Percentiles rank a stretch among this genome's conserved stretches.
phyloP scores from a whole-genome alignment of 2,329 filamentous ascomycete genomes.

The Sporothrix sp. region DNA sequence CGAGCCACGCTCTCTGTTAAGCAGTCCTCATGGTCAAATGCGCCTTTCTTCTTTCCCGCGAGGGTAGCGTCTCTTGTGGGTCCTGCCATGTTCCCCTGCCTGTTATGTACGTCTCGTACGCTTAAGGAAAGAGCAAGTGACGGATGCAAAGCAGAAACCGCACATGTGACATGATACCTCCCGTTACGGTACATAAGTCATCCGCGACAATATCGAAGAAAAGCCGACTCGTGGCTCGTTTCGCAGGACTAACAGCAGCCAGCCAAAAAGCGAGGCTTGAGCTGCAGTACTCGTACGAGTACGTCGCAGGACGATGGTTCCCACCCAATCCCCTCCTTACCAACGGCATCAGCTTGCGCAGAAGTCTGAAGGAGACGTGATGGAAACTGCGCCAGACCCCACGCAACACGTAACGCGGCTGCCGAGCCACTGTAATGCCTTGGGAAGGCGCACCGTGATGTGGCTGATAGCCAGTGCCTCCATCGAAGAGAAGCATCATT shows the following conservation, averaged over 20 bases:
- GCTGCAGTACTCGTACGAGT: neutral
- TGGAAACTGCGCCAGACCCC: constrained; percentile 12
- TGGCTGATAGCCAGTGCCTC: too few species aligned
- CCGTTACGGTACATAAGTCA: neutral
- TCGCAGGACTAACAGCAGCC: neutral
- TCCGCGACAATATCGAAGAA: neutral
- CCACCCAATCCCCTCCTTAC: neutral
- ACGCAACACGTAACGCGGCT: too few species aligned
- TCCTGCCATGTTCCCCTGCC: too few species aligned
- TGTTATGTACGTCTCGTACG: too few species aligned
- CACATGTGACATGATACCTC: too few species aligned
- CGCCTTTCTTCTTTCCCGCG: neutral
- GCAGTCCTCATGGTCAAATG: neutral
- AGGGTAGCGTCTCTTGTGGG: constrained; percentile 8
- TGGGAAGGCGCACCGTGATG: too few species aligned
- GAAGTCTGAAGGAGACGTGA: constrained; percentile 5
- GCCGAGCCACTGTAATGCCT: too few species aligned
- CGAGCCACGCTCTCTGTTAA: too few species aligned
- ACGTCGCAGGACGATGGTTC: neutral
- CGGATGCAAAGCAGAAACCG: neutral
- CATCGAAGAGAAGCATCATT: too few species aligned
- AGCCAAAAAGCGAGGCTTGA: constrained; percentile 13
- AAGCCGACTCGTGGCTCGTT: too few species aligned
- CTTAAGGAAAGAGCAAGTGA: neutral
- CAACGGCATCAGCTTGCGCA: neutral